These are phyloP conservation scores for Podospora comata DNA, from an alignment of 495 filamentous ascomycete genomes.

Conservation along the genomic window DNA sequence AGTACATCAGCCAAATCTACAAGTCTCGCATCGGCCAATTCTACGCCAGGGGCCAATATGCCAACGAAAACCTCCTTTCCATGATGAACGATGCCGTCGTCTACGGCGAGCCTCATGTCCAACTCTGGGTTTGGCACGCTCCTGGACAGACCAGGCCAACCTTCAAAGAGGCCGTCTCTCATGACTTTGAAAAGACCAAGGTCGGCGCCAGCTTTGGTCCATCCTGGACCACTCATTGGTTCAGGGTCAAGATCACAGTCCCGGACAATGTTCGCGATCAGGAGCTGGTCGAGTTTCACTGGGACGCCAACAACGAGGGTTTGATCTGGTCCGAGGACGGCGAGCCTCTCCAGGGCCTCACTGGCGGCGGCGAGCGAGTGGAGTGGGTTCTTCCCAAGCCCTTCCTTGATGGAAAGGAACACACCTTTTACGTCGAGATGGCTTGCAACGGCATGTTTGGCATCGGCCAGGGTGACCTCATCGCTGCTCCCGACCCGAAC, in stretches of 20 bases:
- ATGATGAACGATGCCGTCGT: conserved; percentile 74
- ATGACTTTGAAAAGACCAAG: conserved; percentile 70
- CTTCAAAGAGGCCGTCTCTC: conserved; percentile 83
- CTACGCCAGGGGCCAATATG: conserved; percentile 76
- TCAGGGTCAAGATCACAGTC: conserved; percentile 74
- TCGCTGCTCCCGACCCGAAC: conserved; percentile 83
- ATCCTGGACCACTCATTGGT: conserved; percentile 99
- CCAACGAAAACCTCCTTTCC: conserved; percentile 67
- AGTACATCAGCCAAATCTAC: conserved; percentile 85
- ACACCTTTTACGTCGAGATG: conserved; percentile 94
- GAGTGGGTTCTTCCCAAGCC: conserved; percentile 85
- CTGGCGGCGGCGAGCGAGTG: conserved; percentile 81
- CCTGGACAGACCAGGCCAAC: conserved; percentile 74
- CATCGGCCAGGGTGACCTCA: conserved; percentile 78
- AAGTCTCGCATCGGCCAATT: conserved; percentile 79
- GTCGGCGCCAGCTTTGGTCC: conserved; percentile 83
- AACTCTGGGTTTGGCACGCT: conserved; percentile 82
- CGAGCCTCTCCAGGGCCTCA: conserved; percentile 84
- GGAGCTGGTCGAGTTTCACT: conserved; percentile 84
- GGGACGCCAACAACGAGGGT: conserved; percentile 91
- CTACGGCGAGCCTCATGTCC: conserved; percentile 70
- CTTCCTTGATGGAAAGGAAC: conserved; percentile 79
- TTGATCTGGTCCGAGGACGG: conserved; percentile 87
- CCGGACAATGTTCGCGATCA: conserved; percentile 68
- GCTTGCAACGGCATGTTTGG: conserved; percentile 99